Evolutionary conservation across 768 basidiomycete genomes (phyloP).

Genomic region (Lentinula aciculospora): DNA sequence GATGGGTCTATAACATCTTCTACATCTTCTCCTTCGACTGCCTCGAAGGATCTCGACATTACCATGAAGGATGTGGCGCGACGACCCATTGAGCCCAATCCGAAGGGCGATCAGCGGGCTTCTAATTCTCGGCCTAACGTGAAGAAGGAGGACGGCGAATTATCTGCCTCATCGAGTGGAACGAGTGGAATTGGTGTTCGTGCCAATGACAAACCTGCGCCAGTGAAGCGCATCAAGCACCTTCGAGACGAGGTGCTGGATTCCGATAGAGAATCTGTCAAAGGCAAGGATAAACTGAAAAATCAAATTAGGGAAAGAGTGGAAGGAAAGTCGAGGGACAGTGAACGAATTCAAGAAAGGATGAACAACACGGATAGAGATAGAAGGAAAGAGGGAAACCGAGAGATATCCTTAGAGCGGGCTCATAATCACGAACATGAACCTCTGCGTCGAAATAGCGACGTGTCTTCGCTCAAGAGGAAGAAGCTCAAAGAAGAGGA

Average conservation of each 20-base stretch:
- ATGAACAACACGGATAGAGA: constrained; percentile 12
- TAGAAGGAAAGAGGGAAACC: constrained; percentile 14
- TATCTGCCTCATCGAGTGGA: constrained; percentile 2
- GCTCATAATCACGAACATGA: not conserved
- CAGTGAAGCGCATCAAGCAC: constrained; percentile 14
- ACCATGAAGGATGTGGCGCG: constrained; percentile 1
- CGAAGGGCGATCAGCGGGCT: not conserved
- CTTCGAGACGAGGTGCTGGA: constrained; percentile 19
- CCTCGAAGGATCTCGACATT: not conserved
- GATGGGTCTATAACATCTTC: not conserved
- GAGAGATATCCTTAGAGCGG: constrained; percentile 11
- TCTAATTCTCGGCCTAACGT: not conserved
- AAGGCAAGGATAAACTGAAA: constrained; percentile 16
- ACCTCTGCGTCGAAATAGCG: not conserved
- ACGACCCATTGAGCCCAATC: not conserved
- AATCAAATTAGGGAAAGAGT: constrained; percentile 19
- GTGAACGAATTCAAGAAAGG: constrained; percentile 19
- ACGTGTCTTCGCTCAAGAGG: constrained; percentile 24
- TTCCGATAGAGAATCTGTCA: constrained; percentile 16
- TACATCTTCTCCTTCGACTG: not conserved
- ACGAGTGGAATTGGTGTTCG: not conserved
- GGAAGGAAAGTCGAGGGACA: constrained; percentile 20
- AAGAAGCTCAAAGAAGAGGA: constrained; percentile 23
- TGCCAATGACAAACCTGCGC: not conserved
- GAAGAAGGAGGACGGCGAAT: not conserved